Evolutionary conservation across 306 rosid genomes (phyloP).

Genomic region (Alnus rubra): DNA sequence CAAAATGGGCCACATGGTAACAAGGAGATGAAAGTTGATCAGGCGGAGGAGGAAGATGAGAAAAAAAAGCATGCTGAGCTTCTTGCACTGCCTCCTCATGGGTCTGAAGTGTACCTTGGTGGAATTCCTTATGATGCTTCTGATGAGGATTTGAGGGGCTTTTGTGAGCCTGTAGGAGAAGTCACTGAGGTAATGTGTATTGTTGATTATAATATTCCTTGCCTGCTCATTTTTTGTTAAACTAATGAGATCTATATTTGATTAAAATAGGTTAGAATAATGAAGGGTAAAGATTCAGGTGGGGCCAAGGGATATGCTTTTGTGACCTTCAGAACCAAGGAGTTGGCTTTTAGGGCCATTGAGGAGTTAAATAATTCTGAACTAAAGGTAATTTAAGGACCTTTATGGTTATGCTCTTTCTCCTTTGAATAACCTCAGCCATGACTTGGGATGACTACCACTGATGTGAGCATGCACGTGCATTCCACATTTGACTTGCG

Average conservation of each 20-base stretch:
- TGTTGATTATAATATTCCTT: constrained; percentile 12
- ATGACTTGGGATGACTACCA: constrained; percentile 1
- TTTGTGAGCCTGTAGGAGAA: constrained; percentile 71
- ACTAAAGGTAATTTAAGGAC: constrained; percentile 47
- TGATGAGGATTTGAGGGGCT: constrained; percentile 59
- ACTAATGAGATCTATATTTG: constrained; percentile 18
- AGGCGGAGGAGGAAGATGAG: constrained; percentile 35
- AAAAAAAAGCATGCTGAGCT: constrained; percentile 60
- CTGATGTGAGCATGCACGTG: constrained; percentile 2
- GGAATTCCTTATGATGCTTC: constrained; percentile 59
- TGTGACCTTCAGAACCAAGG: constrained; percentile 68
- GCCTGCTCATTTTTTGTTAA: constrained; percentile 7
- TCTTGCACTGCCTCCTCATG: constrained; percentile 82
- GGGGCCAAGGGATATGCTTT: constrained; percentile 67
- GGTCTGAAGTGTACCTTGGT: constrained; percentile 71
- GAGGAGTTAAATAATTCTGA: constrained; percentile 57
- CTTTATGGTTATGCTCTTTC: constrained; percentile 11
- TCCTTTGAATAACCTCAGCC: constrained; percentile 8
- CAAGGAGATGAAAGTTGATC: constrained; percentile 34
- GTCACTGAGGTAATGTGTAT: constrained; percentile 52
- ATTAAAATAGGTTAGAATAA: constrained; percentile 57
- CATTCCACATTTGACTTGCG: neutral
- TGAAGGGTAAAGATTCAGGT: constrained; percentile 59
- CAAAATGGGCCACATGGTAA: constrained; percentile 20
- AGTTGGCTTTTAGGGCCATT: constrained; percentile 64